Evolutionary conservation across 2,329 filamentous ascomycete genomes (phyloP), one percentile per base, ranked within the genome.

Genomic region (Geoglossum cookeanum): DNA sequence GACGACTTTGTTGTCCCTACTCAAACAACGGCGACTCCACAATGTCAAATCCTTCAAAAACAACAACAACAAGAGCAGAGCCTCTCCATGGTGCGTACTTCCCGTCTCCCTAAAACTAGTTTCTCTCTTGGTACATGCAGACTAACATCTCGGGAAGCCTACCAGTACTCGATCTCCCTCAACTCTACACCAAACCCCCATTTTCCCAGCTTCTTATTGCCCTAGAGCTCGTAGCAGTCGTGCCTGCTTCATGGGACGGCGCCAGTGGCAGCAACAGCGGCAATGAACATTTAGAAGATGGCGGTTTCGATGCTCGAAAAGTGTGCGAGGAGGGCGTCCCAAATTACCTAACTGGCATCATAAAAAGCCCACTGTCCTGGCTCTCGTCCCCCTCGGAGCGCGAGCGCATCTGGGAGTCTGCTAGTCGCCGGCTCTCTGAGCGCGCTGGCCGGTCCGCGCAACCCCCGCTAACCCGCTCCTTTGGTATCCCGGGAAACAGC

Each of bases 371-470:
- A 3, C 73, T 92, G 42, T 66, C 68, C 15, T 92, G 87, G 87
- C 78, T 91, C 58, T 68, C 75, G 6, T 74, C 80, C 59, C 83
- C 87, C 29, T 78, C 79, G 2, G 72, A 78, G 61, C 79, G 76
- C 64, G 87, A 91, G 66, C 65, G 69, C 4, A 70, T 94, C 13
- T 94, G 89, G 86, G 81, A 85, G 51, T 74, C 83, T 62, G 89
- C 91, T 1, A 89, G 88, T 63, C 78, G 78, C 59, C 78, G 91
- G 53, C 77, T 97, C 60, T 84, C 87, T 48, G 90, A 96, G 69
- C 78, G 91, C 11, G 11, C 17, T 4, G 33, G 49, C 22, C 22
- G 22, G 22, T 22, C 42, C 9, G 54, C 53, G 29, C 35, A 56
- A 33, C 77, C 79, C 29, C 75, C 78, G 32, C 75, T 85, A 62